Evolutionary conservation across 1,284 basidiomycete species (phyloP), one percentile per base, ranked within the genome.

Genomic region (Apiotrichum laibachii): DNA sequence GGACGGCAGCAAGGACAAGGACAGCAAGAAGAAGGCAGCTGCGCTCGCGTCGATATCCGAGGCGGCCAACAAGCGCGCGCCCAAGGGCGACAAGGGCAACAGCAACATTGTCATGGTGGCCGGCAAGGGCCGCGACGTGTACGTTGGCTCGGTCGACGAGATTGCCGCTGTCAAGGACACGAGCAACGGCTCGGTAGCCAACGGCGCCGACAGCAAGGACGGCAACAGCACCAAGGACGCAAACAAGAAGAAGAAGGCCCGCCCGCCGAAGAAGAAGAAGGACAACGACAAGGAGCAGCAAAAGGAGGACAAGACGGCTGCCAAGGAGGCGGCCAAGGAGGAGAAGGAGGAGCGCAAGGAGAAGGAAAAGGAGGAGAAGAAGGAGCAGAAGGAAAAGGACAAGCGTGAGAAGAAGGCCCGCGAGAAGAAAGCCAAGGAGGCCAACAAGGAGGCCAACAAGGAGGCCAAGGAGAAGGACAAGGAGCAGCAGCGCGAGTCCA

Each of bases 81-180:
- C 70, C 1, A 62, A 69, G 45, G 26, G 26, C 4, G 66, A 65
- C 46, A 52, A 58, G 26, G 18, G 10, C 45, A 45, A 55, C 15
- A 61, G 10, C 45, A 45, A 55, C 15, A 61, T 69, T 11, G 63
- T 65, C 37, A 67, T 72, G 70, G 64, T 74, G 16, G 75, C 70
- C 11, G 76, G 72, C 21, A 73, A 72, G 57, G 75, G 73, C 5
- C 57, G 73, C 35, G 69, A 68, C n/a, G 71, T 75, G 15, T 64
- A 61, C 21, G 65, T 72, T 34, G 58, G 63, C 11, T 39, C 60
- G 5, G 42, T 63, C 2, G 43, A 62, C 39, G 34, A 44, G 5
- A 55, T 19, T 21, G 16, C 53, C 48, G 60, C 56, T 26, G 48
- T 47, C 50, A 42, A 62, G 53, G 22, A 39, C 22, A 19, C 34